Base-by-base conservation (phyloP, 345 rosid species). In the Odontarrhena argentea region DNA sequence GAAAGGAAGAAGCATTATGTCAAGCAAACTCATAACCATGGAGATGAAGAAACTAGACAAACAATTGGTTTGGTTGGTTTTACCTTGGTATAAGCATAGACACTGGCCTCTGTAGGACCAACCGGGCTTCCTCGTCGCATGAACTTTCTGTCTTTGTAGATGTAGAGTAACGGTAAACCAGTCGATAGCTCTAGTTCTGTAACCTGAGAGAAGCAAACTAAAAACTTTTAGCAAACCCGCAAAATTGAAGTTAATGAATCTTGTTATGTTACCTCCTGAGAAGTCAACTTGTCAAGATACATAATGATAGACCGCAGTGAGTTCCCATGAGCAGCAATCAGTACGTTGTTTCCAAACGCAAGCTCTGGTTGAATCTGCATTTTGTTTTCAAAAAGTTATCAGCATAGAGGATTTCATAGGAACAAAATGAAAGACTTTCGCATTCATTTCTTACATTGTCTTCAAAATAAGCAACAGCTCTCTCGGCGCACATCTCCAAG, bases 291-390 rank as follows among this genome's bases (percentile, higher is more conserved):
- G 82, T 94, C 99, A 28, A 94, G 99, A 78, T 88, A 88, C 99
- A 94, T 94, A 44, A 94, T 94, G 72, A 94, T 88, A 74, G 99
- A 91, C 70, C 99, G 74, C 70, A 94, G 65, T 0, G 99, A 94
- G 76, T 94, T 91, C 67, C 99, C 97, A 42, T 94, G 99, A 72
- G 99, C 99, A 55, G 96, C 96, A 78, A 94, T 84, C 96, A 94
- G 78, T 40, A 86, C 82, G 54, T 94, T 82, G 79, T 88, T 91
- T 65, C 99, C 97, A 38, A 84, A 74, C 28, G 75, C 76, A 74
- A 94, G 99, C 79, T 84, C 88, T 8, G 96, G 95, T 77, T 85
- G 86, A 70, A 94, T 91, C 99, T 94, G 85, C 80, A 75, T 74
- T 18, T 9, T 58, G 3, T 7, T 13, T 13, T 9, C 0, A 14